phyloP scores from a whole-genome alignment of 169 alveolate species.

The Cryptosporidium bovis region DNA sequence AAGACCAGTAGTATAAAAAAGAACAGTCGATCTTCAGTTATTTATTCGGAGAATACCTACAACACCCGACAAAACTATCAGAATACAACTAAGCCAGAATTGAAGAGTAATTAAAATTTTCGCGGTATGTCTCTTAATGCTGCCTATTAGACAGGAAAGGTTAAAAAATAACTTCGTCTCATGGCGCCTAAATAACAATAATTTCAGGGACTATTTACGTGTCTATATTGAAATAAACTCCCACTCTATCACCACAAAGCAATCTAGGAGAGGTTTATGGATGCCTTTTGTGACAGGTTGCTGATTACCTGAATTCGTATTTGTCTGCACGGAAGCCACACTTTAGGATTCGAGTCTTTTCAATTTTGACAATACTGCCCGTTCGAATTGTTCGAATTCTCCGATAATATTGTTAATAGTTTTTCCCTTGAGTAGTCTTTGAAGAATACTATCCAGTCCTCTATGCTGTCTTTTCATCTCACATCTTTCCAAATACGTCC shows the following conservation, averaged over 20 bases:
- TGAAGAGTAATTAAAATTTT: too few species aligned
- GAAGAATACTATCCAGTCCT: background rate
- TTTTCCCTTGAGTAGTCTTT: background rate
- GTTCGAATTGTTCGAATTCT: slow-evolving; percentile 12
- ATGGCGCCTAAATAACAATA: slow-evolving; percentile 21
- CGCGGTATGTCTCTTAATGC: too few species aligned
- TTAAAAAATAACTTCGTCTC: slow-evolving; percentile 21
- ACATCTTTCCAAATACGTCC: background rate
- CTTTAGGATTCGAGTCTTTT: background rate
- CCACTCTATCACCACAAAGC: too few species aligned
- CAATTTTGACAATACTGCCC: background rate
- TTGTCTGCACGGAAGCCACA: too few species aligned
- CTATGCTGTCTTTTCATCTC: background rate
- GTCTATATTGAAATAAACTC: too few species aligned
- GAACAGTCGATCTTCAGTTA: background rate
- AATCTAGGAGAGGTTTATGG: too few species aligned
- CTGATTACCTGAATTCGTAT: too few species aligned
- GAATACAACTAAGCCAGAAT: too few species aligned
- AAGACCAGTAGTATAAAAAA: background rate
- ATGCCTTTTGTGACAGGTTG: too few species aligned
- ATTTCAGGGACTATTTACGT: background rate
- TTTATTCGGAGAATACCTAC: background rate
- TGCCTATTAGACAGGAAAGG: too few species aligned
- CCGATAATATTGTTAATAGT: background rate
- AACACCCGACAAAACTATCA: too few species aligned